Evolutionary conservation across 306 rosid genomes (phyloP).

Genomic region (Malus sieversii): DNA sequence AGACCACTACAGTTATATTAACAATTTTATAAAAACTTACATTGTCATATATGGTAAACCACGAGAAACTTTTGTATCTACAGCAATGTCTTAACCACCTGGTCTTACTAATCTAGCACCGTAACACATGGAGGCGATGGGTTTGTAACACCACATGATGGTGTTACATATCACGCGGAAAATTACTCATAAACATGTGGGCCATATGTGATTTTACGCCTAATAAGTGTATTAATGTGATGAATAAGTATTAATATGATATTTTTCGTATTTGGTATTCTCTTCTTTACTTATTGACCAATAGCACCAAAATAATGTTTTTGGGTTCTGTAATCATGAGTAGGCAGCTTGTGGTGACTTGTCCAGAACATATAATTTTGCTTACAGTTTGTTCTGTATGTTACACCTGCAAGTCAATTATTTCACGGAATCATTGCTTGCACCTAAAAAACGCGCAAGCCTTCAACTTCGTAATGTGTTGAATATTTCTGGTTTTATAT

Average conservation of each 20-base stretch:
- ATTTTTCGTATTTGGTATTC: background rate
- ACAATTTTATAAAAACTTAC: background rate
- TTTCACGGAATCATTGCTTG: background rate
- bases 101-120: background rate
- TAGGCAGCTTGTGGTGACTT: background rate
- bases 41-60: background rate
- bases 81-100: background rate
- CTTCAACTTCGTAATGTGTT: background rate
- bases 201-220: background rate
- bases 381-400: background rate
- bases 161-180: background rate
- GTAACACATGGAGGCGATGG: background rate
- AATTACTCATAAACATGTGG: background rate
- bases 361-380: background rate
- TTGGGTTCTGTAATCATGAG: background rate
- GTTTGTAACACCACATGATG: background rate
- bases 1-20: background rate
- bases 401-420: background rate
- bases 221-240: background rate
- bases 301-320: background rate
- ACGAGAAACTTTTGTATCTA: background rate
- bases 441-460: background rate
- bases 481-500: background rate
- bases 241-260: background rate
- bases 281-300: background rate